A percentile compares a stretch with the other conserved stretches of the same genome.
Conservation (phyloP, 75 land plant genomes). For the Adiantum capillusveneris region DNA sequence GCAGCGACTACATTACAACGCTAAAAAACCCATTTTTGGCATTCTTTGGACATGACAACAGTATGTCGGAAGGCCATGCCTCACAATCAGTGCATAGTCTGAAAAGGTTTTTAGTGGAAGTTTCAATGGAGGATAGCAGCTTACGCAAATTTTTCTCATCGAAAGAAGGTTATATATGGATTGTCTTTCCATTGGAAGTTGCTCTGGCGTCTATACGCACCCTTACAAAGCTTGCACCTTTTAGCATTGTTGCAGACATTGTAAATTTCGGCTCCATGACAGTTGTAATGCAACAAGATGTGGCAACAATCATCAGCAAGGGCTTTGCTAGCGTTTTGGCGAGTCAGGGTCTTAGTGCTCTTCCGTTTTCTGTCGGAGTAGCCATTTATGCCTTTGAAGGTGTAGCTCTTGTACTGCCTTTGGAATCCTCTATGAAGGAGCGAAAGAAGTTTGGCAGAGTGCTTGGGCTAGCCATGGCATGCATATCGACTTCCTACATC, state of each 20-base stretch:
- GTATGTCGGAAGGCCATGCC: no score
- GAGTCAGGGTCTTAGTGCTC: slow-evolving; percentile 5
- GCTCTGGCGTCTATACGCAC: slow-evolving; percentile 23
- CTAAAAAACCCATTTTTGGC: no score
- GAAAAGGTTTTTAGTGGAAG: no score
- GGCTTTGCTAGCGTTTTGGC: slow-evolving; percentile 17
- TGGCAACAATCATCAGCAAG: slow-evolving; percentile 8
- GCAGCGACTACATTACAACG: background rate
- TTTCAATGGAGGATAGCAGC: no score
- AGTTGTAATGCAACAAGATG: slow-evolving; percentile 29
- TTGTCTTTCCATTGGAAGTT: slow-evolving; percentile 30
- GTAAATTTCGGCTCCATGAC: slow-evolving; percentile 29
- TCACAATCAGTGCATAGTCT: no score
- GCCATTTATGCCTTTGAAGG: slow-evolving; percentile 41
- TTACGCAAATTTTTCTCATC: background rate
- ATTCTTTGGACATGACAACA: no score
- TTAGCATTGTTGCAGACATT: slow-evolving; percentile 39
- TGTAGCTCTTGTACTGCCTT: slow-evolving; percentile 27
- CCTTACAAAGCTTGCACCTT: slow-evolving; percentile 35
- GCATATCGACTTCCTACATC: slow-evolving; percentile 20
- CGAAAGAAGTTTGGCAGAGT: slow-evolving; percentile 26
- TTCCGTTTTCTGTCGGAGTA: slow-evolving; percentile 32
- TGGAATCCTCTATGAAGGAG: slow-evolving; percentile 15
- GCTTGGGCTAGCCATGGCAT: slow-evolving; percentile 25
- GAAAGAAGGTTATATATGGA: slow-evolving; percentile 14